These are phyloP conservation scores for Ustilago shanxiensis DNA, from an alignment of 1,284 basidiomycete genomes.

Conservation along the genomic window DNA sequence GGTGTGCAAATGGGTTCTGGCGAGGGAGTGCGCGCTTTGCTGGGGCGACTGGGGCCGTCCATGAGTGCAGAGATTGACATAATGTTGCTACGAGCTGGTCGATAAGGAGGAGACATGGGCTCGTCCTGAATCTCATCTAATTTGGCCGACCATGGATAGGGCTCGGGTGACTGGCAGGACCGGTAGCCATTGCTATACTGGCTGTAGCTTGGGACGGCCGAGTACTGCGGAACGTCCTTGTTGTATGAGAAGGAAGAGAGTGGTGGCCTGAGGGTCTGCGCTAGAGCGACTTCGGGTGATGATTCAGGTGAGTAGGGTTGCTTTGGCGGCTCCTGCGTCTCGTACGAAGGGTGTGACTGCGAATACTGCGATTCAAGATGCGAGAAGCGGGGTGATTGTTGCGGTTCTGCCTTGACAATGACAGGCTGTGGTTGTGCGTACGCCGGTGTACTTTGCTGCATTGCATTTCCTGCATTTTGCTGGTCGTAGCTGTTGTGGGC, in stretches of 20 bases:
- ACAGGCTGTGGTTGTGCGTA: background rate
- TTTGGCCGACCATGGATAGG: conserved; percentile 10
- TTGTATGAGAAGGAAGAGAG: conserved; percentile 1
- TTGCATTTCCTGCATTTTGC: background rate
- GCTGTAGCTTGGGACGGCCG: background rate
- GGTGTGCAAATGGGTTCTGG: conserved; percentile 26
- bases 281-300: conserved; percentile 42
- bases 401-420: conserved; percentile 33
- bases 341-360: background rate
- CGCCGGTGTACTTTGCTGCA: background rate
- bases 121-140: conserved; percentile 23
- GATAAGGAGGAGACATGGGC: conserved; percentile 33
- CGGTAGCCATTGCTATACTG: conserved; percentile 3
- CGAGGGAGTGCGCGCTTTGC: conserved; percentile 16
- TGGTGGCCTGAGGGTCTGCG: conserved; percentile 20
- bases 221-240: background rate
- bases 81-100: conserved; percentile 44
- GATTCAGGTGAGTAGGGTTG: conserved; percentile 40
- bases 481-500: background rate
- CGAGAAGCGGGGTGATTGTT: conserved; percentile 22
- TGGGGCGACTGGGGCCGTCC: conserved; percentile 30
- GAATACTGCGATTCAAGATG: conserved; percentile 1
- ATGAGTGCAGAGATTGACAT: conserved; percentile 56
- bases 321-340: background rate
- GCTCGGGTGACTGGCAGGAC: background rate